phyloP scores from a whole-genome alignment of 441 rosid genomes.

The Erodium chrysanthum region DNA sequence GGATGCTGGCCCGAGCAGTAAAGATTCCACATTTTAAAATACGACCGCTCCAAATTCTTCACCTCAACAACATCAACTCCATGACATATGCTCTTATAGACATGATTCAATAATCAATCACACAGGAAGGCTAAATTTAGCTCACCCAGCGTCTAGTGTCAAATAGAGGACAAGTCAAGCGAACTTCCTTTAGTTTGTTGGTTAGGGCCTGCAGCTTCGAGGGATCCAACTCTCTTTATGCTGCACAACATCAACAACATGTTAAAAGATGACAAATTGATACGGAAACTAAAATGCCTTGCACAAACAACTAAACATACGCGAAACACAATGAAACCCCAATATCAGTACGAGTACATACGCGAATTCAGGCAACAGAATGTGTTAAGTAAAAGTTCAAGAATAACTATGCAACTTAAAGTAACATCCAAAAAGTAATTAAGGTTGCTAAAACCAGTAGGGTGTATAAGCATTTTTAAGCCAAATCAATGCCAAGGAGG shows the following conservation, averaged over 20 bases:
- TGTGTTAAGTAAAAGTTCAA: not conserved
- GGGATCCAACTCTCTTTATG: constrained; percentile 68
- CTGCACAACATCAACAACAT: constrained; percentile 26
- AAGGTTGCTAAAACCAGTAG: not conserved
- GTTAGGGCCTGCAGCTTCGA: constrained; percentile 67
- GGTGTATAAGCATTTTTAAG: not conserved
- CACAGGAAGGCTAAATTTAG: not conserved
- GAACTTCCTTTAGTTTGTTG: constrained; percentile 53
- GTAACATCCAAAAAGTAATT: not conserved
- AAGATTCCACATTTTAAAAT: constrained; percentile 92
- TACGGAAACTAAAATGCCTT: too few relatives aligned
- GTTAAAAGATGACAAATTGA: too few relatives aligned
- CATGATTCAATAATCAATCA: not conserved
- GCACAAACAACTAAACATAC: too few relatives aligned
- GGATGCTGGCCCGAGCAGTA: constrained; percentile 67
- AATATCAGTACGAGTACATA: too few relatives aligned
- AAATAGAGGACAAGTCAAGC: constrained; percentile 75
- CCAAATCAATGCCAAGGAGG: not conserved
- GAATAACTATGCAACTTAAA: not conserved
- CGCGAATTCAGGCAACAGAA: too few relatives aligned
- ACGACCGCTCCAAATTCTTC: constrained; percentile 74
- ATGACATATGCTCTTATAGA: not conserved
- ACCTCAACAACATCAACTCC: constrained; percentile 28
- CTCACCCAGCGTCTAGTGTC: constrained; percentile 95
- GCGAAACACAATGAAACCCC: too few relatives aligned